phyloP scores from a whole-genome alignment of 768 basidiomycete genomes.

The Lactarius deliciosus region DNA sequence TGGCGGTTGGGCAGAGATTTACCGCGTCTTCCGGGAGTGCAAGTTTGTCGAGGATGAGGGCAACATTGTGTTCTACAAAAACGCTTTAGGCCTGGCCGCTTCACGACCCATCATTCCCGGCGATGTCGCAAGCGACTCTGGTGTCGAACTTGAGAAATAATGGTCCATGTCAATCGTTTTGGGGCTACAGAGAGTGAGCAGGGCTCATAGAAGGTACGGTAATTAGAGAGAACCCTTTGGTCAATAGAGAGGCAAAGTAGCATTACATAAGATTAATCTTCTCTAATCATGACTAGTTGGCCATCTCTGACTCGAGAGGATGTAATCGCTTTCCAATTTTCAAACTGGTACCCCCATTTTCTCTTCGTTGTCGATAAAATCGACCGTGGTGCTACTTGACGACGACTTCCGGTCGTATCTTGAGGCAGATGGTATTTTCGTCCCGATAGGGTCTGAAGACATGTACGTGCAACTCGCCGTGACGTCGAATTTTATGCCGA shows the following conservation, averaged over 20 bases:
- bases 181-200: slow-evolving; percentile 7
- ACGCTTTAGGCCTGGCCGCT: slow-evolving; percentile 74
- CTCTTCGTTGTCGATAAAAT: slow-evolving; percentile 61
- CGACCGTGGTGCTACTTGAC: slow-evolving; percentile 70
- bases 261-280: slow-evolving; percentile 5
- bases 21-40: slow-evolving; percentile 77
- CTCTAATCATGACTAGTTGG: slow-evolving; percentile 40
- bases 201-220: slow-evolving; percentile 22
- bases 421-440: slow-evolving; percentile 77
- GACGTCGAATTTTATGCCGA: neutral
- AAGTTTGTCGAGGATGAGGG: slow-evolving; percentile 96
- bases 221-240: slow-evolving; percentile 1
- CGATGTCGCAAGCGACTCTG: slow-evolving; percentile 59
- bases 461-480: slow-evolving; percentile 48
- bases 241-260: neutral
- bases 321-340: slow-evolving; percentile 76
- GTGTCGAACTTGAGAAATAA: slow-evolving; percentile 53
- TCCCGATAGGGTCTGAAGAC: slow-evolving; percentile 82
- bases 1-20: slow-evolving; percentile 77
- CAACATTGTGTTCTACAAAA: slow-evolving; percentile 89
- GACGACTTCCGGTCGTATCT: slow-evolving; percentile 68
- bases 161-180: neutral
- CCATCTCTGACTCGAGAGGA: slow-evolving; percentile 51
- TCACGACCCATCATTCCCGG: slow-evolving; percentile 66
- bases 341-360: slow-evolving; percentile 82